Base-by-base conservation (phyloP, 441 rosid genomes). In the Erodium texanum region DNA sequence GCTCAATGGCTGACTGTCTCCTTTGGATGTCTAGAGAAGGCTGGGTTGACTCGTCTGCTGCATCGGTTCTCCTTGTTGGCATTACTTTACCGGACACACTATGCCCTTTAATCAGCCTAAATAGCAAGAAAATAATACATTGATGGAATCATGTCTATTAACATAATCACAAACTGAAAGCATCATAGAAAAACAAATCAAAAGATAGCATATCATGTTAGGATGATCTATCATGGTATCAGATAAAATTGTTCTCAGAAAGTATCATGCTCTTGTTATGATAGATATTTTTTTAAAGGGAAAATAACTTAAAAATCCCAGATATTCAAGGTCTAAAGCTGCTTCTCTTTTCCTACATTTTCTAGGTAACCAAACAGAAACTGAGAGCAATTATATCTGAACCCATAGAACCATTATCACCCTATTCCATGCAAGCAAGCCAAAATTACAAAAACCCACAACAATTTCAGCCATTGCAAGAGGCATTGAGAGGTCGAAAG, bases 71-170 rank as follows among this genome's bases (percentile, higher is more conserved):
- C 78, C 94, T 84, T 66, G 94, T 87, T 72, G 92, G 70, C 72
- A 88, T 80, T 10, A 92, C 87, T 79, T 94, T 92, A 63, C 98
- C 97, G 5, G 94, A 97, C 64, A 92, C 89, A 82, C 93, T 88
- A 22, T 97, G 92, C 27, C 99, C 99, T 76, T 87, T 89, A 27
- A 89, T 93, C 80, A 94, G 73, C 84, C 96, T 88, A 74, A 64
- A 70, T 22, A 34, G 62, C 59, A 73, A 8, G 14, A 16, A 67
- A 48, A 48, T n/a, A 48, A 48, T 48, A 15, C 56, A 48, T n/a
- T 2, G 18, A 48, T 15, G 18, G 56, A 48, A 48, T 14, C 18
- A 3, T 48, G 19, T 48, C 19, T 48, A 48, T 3, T 15, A 48
- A 48, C 6, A 36, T 23, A 52, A 41, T 1, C 48, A 9, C 48